Evolutionary conservation across 163 green algal genomes (phyloP).

Genomic region (Chloromonas sp.): DNA sequence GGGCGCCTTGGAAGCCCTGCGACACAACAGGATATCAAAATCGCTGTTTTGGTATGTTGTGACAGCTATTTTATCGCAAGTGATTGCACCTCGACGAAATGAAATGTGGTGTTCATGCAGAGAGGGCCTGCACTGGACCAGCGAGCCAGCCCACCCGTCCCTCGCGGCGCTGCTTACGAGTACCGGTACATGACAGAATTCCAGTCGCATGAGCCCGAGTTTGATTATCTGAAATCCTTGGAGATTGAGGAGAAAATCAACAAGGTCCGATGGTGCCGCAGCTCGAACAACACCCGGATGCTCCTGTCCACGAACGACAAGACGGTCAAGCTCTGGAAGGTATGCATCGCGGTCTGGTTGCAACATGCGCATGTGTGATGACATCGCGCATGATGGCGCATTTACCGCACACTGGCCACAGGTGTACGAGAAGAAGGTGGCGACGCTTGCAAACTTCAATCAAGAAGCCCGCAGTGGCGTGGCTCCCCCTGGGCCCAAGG

Average conservation of each 20-base stretch:
- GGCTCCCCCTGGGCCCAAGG: slow-evolving; percentile 7
- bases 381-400: not conserved
- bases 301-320: slow-evolving; percentile 99
- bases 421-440: slow-evolving; percentile 84
- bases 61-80: no score
- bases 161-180: slow-evolving; percentile 68
- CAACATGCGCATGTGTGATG: not conserved
- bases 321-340: slow-evolving; percentile 99
- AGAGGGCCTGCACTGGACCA: slow-evolving; percentile 26
- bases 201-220: slow-evolving; percentile 97
- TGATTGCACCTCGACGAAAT: no score
- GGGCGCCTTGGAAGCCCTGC: no score
- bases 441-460: slow-evolving; percentile 79
- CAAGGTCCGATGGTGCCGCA: slow-evolving; percentile 81
- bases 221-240: slow-evolving; percentile 98
- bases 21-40: no score
- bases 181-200: slow-evolving; percentile 99
- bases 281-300: slow-evolving; percentile 67
- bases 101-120: slow-evolving; percentile 2
- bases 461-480: slow-evolving; percentile 32
- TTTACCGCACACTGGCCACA: slow-evolving; percentile 24
- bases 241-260: slow-evolving; percentile 99
- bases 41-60: no score
- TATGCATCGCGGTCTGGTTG: slow-evolving; percentile 19
- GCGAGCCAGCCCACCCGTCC: slow-evolving; percentile 25